Evolutionary conservation across 73 alveolate species (phyloP).

Genomic region (Tetrahymena borealis): DNA sequence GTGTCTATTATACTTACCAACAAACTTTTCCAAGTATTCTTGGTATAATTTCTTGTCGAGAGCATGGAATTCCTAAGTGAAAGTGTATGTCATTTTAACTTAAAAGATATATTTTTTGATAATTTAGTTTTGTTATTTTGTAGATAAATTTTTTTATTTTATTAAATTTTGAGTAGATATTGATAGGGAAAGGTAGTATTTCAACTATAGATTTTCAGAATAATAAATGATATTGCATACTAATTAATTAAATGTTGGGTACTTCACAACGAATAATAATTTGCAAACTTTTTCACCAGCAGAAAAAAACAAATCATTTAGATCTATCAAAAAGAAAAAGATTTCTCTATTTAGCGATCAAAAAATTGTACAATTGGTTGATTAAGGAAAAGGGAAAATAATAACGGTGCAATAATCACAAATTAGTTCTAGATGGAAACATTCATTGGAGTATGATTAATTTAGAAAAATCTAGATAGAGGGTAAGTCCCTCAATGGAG

Average conservation of each 20-base stretch:
- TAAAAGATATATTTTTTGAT: neutral
- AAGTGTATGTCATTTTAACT: neutral
- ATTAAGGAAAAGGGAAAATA: too few species aligned
- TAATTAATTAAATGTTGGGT: neutral
- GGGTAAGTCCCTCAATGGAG: too few species aligned
- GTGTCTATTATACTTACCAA: neutral
- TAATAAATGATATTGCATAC: neutral
- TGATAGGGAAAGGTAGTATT: neutral
- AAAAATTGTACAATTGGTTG: too few species aligned
- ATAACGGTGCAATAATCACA: too few species aligned
- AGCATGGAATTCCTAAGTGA: neutral
- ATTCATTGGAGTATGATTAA: too few species aligned
- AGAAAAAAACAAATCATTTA: too few species aligned
- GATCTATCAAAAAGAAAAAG: neutral
- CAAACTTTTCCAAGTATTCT: neutral
- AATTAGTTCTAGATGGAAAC: too few species aligned
- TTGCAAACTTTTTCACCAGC: neutral
- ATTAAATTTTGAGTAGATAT: neutral
- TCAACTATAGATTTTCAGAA: neutral
- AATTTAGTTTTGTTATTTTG: neutral
- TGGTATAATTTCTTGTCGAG: neutral
- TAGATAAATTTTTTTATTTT: neutral
- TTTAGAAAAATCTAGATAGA: too few species aligned
- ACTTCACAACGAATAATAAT: neutral
- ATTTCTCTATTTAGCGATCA: too few species aligned